These are phyloP conservation scores for Podila epicladia DNA, from an alignment of 192 early-diverging fungal species.

Conservation along the genomic window DNA sequence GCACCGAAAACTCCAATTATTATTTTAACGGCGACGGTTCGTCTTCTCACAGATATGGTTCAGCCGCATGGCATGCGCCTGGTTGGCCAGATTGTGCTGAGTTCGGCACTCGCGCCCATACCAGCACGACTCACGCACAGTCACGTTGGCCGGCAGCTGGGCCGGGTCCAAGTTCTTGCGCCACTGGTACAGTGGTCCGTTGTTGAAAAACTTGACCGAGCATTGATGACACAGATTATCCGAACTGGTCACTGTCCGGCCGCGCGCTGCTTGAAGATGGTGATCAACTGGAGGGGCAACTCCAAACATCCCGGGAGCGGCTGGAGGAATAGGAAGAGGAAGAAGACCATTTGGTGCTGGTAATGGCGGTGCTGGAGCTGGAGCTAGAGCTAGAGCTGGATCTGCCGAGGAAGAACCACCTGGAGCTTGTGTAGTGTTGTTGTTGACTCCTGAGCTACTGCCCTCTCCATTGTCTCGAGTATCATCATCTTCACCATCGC, in stretches of 20 bases:
- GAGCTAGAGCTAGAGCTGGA: neutral
- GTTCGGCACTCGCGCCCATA: slow-evolving; percentile 42
- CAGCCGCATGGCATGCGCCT: slow-evolving; percentile 16
- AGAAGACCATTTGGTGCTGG: neutral
- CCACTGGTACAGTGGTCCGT: slow-evolving; percentile 46
- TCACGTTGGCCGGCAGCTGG: slow-evolving; percentile 4
- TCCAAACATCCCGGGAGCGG: too few species aligned
- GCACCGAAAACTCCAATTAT: neutral
- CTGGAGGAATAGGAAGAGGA: too few species aligned
- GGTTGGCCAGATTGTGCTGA: slow-evolving; percentile 14
- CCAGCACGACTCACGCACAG: slow-evolving; percentile 21
- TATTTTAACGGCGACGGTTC: neutral
- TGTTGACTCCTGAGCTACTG: neutral
- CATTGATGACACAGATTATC: slow-evolving; percentile 22
- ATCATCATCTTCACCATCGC: neutral
- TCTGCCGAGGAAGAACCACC: too few species aligned
- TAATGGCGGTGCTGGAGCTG: neutral
- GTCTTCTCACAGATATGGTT: slow-evolving; percentile 48
- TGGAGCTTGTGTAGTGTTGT: neutral
- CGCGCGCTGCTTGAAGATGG: neutral
- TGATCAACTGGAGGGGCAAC: neutral
- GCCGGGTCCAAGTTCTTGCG: slow-evolving; percentile 13
- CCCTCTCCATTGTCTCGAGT: slow-evolving; percentile 1
- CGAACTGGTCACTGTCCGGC: slow-evolving; percentile 2
- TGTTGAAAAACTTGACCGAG: slow-evolving; percentile 7